Conservation (phyloP, 2,329 filamentous ascomycete species). For the Aspergillus flavus region DNA sequence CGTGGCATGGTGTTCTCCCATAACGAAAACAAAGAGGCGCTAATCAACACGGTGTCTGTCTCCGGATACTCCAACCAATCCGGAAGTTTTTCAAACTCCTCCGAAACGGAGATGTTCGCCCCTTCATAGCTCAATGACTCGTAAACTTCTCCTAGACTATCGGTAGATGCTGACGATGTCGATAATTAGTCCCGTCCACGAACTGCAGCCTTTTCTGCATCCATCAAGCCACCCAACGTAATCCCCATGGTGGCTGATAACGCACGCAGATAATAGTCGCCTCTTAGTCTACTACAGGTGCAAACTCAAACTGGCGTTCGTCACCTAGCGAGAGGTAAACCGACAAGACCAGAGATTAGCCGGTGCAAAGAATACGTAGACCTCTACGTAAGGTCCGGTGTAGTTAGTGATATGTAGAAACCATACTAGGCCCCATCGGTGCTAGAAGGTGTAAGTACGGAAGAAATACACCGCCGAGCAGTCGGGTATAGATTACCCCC, state of each 20-base stretch:
- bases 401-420: background rate
- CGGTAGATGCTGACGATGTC: background rate
- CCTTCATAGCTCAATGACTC: background rate
- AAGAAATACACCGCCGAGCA: background rate
- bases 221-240: background rate
- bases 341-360: background rate
- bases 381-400: background rate
- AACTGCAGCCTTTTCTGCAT: background rate
- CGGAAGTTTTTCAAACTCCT: background rate
- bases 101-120: background rate
- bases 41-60: too few relatives aligned
- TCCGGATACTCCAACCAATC: too few relatives aligned
- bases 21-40: too few relatives aligned
- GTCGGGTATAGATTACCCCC: background rate
- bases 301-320: background rate
- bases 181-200: background rate
- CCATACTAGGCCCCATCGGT: background rate
- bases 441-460: background rate
- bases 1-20: background rate
- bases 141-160: background rate
- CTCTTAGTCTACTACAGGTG: background rate
- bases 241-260: background rate
- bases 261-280: background rate
- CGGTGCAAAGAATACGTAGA: background rate
- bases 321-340: background rate